phyloP scores from a whole-genome alignment of 2,329 filamentous ascomycete genomes.

The Atkinsonella texensis region DNA sequence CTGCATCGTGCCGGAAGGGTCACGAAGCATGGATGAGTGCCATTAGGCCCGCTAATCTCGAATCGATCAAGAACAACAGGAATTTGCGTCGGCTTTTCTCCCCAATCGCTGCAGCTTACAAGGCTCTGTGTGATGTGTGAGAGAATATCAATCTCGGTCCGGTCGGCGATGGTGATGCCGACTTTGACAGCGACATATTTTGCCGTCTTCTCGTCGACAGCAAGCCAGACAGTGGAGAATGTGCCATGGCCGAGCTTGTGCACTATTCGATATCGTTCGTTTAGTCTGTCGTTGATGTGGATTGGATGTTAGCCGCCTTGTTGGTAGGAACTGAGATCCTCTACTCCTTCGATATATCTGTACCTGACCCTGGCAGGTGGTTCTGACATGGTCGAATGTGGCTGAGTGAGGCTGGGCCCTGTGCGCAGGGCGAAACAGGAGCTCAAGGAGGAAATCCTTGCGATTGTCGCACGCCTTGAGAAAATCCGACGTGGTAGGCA shows the following conservation, averaged over 20 bases:
- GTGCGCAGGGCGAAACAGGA: background rate
- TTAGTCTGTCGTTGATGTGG: conserved; percentile 23
- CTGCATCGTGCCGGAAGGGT: conserved; percentile 15
- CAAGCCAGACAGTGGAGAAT: background rate
- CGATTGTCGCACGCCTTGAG: background rate
- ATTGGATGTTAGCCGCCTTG: conserved; percentile 26
- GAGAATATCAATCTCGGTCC: conserved; percentile 13
- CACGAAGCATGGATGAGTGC: conserved; percentile 17
- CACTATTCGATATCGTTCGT: conserved; percentile 21
- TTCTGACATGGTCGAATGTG: conserved; percentile 1
- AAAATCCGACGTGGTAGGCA: background rate
- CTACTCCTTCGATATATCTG: conserved; percentile 14
- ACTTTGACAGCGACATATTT: conserved; percentile 24
- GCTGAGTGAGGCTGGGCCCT: background rate
- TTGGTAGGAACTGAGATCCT: conserved; percentile 9
- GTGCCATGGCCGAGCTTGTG: background rate
- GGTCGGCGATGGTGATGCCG: conserved; percentile 16
- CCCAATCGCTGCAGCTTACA: conserved; percentile 10
- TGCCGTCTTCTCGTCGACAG: background rate
- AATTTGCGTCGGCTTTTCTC: conserved; percentile 13
- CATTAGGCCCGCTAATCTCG: conserved; percentile 10
- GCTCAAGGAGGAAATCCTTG: background rate
- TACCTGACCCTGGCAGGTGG: conserved; percentile 5
- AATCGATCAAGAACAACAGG: background rate
- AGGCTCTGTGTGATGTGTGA: background rate